Evolutionary conservation across 441 rosid genomes (phyloP), one percentile per base, ranked within the genome.

Genomic region (Adansonia grandidieri): DNA sequence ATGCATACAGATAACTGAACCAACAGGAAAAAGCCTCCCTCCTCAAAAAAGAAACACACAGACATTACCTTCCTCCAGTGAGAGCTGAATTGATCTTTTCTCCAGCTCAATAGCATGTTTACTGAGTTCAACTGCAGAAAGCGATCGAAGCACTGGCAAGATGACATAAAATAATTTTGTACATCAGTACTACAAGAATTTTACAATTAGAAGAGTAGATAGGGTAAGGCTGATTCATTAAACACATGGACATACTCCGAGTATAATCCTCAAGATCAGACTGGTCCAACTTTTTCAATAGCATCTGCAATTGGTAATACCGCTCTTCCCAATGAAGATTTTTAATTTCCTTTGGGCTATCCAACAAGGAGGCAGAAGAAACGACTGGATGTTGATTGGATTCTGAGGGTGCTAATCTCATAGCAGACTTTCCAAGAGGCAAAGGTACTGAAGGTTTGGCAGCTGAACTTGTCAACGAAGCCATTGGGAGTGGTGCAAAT

Each of bases 31-130:
- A 17, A 15, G 15, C 47, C 47, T 44, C 47, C 47, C 47, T 44
- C 47, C 47, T 6, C 47, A 44, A 78, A 68, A 56, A 56, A 56
- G 19, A 51, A 13, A 51, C 5, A 14, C 20, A 5, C 15, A 48
- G 9, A 61, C 1, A 57, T 80, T 84, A 96, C 98, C 99, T 92
- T 96, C 99, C 83, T 94, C 99, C 78, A 96, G 87, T 50, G 98
- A 91, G 77, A 96, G 93, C 79, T 92, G 97, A 73, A 96, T 94
- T 48, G 97, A 88, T 87, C 98, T 87, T 89, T 91, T 94, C 83
- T 96, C 99, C 89, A 96, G 85, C 54, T 94, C 93, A 82, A 96
- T 89, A 45, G 99, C 99, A 82, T 87, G 97, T 74, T 87, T 85
- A 84, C 97, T 94, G 56, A 92, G 97, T 79, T 92, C 97, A 51